phyloP scores from a whole-genome alignment of 768 basidiomycete genomes.

The Filobasidium floriforme region DNA sequence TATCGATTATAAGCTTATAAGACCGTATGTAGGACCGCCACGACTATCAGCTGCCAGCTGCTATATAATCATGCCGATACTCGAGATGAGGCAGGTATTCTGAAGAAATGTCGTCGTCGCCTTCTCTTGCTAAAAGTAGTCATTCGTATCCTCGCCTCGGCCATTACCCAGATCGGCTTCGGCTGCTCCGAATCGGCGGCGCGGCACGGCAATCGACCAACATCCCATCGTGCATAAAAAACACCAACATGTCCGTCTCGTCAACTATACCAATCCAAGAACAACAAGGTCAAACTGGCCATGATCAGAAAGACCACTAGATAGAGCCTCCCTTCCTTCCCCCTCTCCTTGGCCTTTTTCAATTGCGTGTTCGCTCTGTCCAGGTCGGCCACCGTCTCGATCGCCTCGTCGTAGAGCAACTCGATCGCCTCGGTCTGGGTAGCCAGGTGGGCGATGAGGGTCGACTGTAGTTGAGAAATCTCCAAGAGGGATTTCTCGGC shows the following conservation, averaged over 20 bases:
- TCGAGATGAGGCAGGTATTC: no score
- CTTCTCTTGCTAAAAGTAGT: not conserved
- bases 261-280: slow-evolving; percentile 71
- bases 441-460: slow-evolving; percentile 77
- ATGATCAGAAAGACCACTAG: slow-evolving; percentile 86
- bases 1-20: no score
- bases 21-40: no score
- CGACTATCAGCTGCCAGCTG: no score
- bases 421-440: slow-evolving; percentile 88
- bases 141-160: not conserved
- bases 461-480: slow-evolving; percentile 85
- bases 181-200: no score
- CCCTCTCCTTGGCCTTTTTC: slow-evolving; percentile 76
- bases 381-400: slow-evolving; percentile 73
- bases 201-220: no score
- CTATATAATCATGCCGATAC: no score
- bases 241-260: not conserved
- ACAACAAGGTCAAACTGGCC: slow-evolving; percentile 80
- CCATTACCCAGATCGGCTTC: no score
- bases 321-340: slow-evolving; percentile 78
- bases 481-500: slow-evolving; percentile 88
- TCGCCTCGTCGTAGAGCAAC: slow-evolving; percentile 87
- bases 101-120: not conserved
- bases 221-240: no score
- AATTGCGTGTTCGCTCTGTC: slow-evolving; percentile 86